Evolutionary conservation across 108 stramenopile genomes (phyloP).

Genomic region (Mayamaea pseudoterrestris): DNA sequence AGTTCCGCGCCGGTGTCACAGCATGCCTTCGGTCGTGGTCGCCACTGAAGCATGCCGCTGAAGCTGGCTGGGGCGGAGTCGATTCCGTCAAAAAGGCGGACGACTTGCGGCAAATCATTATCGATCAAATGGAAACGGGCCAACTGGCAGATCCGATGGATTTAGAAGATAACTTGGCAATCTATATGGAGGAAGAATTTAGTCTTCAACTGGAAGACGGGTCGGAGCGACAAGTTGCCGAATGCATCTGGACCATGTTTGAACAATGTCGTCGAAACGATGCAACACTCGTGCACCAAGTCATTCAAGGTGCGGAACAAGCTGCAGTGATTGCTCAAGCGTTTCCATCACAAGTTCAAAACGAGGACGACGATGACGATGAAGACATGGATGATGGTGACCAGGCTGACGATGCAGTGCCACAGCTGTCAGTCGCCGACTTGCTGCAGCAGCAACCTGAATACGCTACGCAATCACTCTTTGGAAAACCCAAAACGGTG

Average conservation of each 20-base stretch:
- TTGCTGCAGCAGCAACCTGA: not conserved
- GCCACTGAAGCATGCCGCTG: conserved; percentile 59
- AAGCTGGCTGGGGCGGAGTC: conserved; percentile 68
- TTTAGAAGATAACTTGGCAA: conserved; percentile 64
- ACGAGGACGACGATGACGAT: conserved; percentile 44
- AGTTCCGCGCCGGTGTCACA: conserved; percentile 80
- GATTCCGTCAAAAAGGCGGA: conserved; percentile 52
- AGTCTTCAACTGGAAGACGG: conserved; percentile 71
- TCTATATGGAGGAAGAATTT: conserved; percentile 82
- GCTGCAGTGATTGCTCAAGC: conserved; percentile 23
- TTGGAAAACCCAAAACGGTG: not conserved
- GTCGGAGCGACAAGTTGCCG: conserved; percentile 61
- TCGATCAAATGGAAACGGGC: conserved; percentile 25
- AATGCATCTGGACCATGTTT: conserved; percentile 60
- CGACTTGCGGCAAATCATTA: conserved; percentile 40
- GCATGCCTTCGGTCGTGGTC: conserved; percentile 78
- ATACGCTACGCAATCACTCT: not conserved
- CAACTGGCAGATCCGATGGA: conserved; percentile 9
- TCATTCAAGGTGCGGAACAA: conserved; percentile 31
- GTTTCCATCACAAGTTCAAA: conserved; percentile 38
- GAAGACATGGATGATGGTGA: conserved; percentile 37
- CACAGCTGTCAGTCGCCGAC: not conserved
- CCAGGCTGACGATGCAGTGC: not conserved
- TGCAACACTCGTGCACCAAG: conserved; percentile 30
- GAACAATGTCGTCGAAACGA: conserved; percentile 53